Evolutionary conservation across 129 eudicot genomes (phyloP).

Genomic region (Centaurea solstitialis): DNA sequence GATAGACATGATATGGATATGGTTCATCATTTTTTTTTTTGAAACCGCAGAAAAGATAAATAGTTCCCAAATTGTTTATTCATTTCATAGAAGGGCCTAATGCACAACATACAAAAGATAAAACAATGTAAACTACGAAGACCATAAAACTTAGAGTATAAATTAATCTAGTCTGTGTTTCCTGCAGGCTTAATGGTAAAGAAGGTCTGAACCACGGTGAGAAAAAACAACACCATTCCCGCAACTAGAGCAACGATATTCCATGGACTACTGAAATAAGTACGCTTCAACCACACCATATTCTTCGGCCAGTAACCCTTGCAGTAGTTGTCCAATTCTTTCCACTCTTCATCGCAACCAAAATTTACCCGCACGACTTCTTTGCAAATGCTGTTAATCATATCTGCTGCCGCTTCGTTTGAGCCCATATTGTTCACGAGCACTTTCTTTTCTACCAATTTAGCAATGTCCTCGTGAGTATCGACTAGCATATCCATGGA

Average conservation of each 20-base stretch:
- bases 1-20: too few relatives aligned
- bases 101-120: neutral
- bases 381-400: constrained; percentile 11
- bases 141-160: neutral
- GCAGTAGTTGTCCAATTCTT: neutral
- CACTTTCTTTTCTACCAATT: constrained; percentile 10
- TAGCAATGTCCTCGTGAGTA: constrained; percentile 5
- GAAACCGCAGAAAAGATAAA: too few relatives aligned
- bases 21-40: too few relatives aligned
- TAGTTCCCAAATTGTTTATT: too few relatives aligned
- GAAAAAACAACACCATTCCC: constrained; percentile 2
- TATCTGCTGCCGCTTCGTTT: neutral
- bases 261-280: constrained; percentile 19
- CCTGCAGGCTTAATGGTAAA: neutral
- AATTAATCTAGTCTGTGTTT: neutral
- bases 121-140: neutral
- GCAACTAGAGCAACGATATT: neutral
- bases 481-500: constrained; percentile 19
- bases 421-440: neutral
- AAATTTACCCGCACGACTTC: neutral
- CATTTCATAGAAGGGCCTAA: neutral
- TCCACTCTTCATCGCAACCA: neutral
- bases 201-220: constrained; percentile 15
- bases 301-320: neutral
- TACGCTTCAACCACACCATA: constrained; percentile 4